Evolutionary conservation across 2,329 filamentous ascomycete genomes (phyloP).

Genomic region (Colletotrichum orbiculare): DNA sequence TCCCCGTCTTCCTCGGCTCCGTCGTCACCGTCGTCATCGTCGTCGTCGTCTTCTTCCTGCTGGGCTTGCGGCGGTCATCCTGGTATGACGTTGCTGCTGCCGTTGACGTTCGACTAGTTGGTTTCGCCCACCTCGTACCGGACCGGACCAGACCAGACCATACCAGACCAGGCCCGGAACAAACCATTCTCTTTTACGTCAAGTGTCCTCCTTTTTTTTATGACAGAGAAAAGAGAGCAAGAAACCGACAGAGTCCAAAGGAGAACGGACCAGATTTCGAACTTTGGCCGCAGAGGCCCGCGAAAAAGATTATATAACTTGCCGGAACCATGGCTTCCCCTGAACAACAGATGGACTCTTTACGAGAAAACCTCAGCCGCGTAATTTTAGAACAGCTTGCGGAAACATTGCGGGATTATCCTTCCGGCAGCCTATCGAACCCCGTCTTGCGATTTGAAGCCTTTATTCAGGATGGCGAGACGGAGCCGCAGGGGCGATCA

Average conservation of each 20-base stretch:
- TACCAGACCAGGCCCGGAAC: not conserved
- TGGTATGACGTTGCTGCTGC: constrained; percentile 6
- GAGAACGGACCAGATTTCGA: not conserved
- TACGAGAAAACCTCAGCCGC: constrained; percentile 34
- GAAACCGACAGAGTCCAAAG: too few species aligned
- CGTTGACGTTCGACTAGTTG: constrained; percentile 16
- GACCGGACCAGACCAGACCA: too few species aligned
- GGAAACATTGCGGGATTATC: constrained; percentile 36
- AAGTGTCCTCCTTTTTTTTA: not conserved
- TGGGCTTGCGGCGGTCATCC: constrained; percentile 8
- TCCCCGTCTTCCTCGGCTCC: constrained; percentile 4
- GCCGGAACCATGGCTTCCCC: constrained; percentile 35
- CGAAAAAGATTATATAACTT: not conserved
- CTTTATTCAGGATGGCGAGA: constrained; percentile 37
- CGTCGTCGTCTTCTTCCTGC: not conserved
- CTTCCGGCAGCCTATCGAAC: constrained; percentile 34
- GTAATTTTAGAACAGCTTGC: constrained; percentile 37
- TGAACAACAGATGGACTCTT: constrained; percentile 35
- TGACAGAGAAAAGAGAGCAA: too few species aligned
- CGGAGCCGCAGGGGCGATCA: constrained; percentile 28
- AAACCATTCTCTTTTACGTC: constrained; percentile 1
- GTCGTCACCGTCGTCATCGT: not conserved
- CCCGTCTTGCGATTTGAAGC: constrained; percentile 37
- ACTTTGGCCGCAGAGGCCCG: not conserved
- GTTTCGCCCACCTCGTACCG: not conserved